These are phyloP conservation scores for Pharus latifolius DNA, from an alignment of 176 grass and related monocot genomes.

Conservation along the genomic window DNA sequence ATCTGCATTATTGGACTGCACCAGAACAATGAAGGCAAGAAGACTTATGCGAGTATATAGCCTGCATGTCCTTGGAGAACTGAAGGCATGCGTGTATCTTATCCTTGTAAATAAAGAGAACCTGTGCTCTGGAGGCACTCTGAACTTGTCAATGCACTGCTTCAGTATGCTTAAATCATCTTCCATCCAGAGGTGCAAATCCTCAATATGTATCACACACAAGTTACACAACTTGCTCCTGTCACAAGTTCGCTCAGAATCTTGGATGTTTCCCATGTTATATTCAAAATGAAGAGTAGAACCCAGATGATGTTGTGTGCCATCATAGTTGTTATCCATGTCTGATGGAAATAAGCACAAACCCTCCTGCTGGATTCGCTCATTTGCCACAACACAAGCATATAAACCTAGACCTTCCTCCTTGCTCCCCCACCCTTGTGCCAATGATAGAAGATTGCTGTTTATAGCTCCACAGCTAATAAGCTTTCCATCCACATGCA, in stretches of 20 bases:
- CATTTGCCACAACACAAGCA: conserved; percentile 92
- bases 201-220: conserved; percentile 80
- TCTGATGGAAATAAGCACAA: conserved; percentile 68
- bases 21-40: conserved; percentile 88
- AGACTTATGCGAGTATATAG: conserved; percentile 91
- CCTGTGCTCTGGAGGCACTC: conserved; percentile 70
- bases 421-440: conserved; percentile 98
- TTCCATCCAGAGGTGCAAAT: conserved; percentile 77
- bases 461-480: conserved; percentile 76
- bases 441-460: conserved; percentile 76
- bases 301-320: conserved; percentile 65
- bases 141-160: conserved; percentile 63
- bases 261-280: conserved; percentile 29
- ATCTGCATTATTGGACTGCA: conserved; percentile 89
- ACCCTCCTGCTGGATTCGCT: conserved; percentile 61
- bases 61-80: conserved; percentile 53
- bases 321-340: conserved; percentile 61
- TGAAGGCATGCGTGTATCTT: conserved; percentile 82
- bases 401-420: conserved; percentile 94
- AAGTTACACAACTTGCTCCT: conserved; percentile 47
- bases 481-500: conserved; percentile 89
- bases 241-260: conserved; percentile 30
- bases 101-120: conserved; percentile 95
- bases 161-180: conserved; percentile 86
- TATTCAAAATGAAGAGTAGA: conserved; percentile 98